Evolutionary conservation across 2,329 filamentous ascomycete species (phyloP).

Genomic region (Verticillium dahliae): DNA sequence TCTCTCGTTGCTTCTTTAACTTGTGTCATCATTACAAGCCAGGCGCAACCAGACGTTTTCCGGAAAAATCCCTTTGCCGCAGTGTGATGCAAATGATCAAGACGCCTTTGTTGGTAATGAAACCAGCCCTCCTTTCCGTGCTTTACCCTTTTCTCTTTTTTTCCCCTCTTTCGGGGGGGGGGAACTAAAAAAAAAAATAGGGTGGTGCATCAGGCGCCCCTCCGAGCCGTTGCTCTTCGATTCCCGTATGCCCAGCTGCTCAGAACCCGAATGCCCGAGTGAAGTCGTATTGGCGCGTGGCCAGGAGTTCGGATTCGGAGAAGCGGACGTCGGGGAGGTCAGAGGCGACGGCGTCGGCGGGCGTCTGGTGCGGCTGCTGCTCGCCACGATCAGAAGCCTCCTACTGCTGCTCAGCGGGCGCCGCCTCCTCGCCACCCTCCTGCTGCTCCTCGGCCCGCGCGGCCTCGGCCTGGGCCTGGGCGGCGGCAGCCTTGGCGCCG

Average conservation of each 20-base stretch:
- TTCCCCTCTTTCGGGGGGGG: no score
- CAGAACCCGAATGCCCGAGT: background rate
- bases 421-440: constrained; percentile 51
- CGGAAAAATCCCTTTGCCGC: constrained; percentile 12
- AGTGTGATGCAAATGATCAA: constrained; percentile 16
- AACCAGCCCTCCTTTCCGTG: constrained; percentile 11
- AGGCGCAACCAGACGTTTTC: constrained; percentile 12
- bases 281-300: no score
- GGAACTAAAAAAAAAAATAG: background rate
- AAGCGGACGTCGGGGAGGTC: constrained; percentile 3
- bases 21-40: constrained; percentile 14
- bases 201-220: background rate
- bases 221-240: background rate
- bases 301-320: constrained; percentile 4
- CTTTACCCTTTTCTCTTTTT: background rate
- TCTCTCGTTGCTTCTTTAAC: constrained; percentile 13
- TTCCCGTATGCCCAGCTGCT: background rate
- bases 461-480: constrained; percentile 60
- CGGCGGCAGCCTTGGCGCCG: constrained; percentile 75
- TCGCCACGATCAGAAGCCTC: constrained; percentile 13
- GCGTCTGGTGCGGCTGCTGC: constrained; percentile 8
- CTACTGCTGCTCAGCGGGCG: constrained; percentile 37
- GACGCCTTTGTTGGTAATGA: constrained; percentile 14
- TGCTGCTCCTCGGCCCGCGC: constrained; percentile 41
- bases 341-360: constrained; percentile 3